Base-by-base conservation (phyloP, 768 basidiomycete genomes). In the Leccinum fibrillosum region DNA sequence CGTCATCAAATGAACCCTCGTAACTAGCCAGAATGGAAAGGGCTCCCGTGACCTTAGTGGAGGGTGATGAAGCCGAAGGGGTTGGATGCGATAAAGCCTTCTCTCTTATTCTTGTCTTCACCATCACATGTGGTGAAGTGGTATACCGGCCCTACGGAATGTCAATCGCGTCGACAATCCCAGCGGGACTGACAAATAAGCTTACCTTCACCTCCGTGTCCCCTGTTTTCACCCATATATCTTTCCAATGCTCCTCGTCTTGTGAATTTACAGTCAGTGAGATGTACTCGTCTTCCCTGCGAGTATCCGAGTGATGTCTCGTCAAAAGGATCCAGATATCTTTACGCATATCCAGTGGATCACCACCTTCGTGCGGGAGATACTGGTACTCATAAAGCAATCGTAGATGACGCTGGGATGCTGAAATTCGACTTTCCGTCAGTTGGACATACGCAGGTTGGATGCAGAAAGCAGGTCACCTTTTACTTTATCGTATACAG, bases 281-380 rank as follows among this genome's bases (percentile, higher is more conserved):
- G 50, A 92, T 85, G 67, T 85, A 94, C 59, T 91, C 88, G 1
- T 80, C 74, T 5, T 75, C 79, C 42, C 81, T 77, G 49, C 75
- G 79, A n/a, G 83, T 88, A 60, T 86, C 77, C 1, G 71, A 69
- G 8, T 89, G 69, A 69, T 98, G 95, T 28, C 92, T 83, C 0
- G 87, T 88, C 2, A 98, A 78, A 2, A 94, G 79, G 8, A 95
- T 65, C 91, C 89, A 96, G 6, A 97, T 77, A 47, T 91, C 86
- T 28, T 77, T 64, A 17, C 64, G 67, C 26, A 35, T 59, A 21
- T 66, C 59, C 13, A 53, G 34, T 0, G 45, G 50, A 44, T 35
- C 53, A 17, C 26, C 49, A n/a, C 39, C 11, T 11, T 44, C 59
- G 34, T 34, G 35, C 2, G 21, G 8, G 7, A 17, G 28, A 48